Evolutionary conservation across 371 early-diverging fungal species (phyloP), one percentile per base, ranked within the genome.

Genomic region (Choanephora cucurbitarum): DNA sequence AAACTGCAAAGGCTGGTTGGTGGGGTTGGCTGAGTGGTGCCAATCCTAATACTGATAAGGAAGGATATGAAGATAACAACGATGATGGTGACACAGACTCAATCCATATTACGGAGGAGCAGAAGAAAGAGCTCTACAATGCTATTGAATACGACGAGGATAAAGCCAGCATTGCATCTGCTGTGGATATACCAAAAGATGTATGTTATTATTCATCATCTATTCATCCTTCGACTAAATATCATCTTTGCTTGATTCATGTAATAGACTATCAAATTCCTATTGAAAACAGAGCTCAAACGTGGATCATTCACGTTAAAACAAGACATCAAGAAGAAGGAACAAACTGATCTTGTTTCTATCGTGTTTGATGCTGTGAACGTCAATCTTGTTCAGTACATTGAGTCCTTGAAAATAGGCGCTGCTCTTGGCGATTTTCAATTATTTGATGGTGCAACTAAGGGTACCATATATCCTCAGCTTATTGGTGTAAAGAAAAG

Each of bases 141-240:
- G 86, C 89, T 0, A 91, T 94, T 59, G 94, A 92, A 41, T 92
- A 86, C 59, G 85, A 93, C 58, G 89, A 89, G 49, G 78, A 81
- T 1, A 74, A 82, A 24, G 72, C 84, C 0, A 72, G 66, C 0
- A 66, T 75, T 22, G 69, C 62, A 3, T 49, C 61, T 3, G 80
- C 82, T 23, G 73, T 88, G 0, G 93, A 91, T 49, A 66, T 92
- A 39, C 93, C 93, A 5, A 80, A 83, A 57, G 93, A 96, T 68
- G 89, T 88, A 66, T 10, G 3, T 24, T 28, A 7, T 28, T 28
- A 28, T 28, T n/a, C n/a, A n/a, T n/a, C n/a, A n/a, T n/a, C n/a
- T n/a, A 28, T 7, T 21, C 9, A n/a, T 22, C 11, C 23, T n/a
- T n/a, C n/a, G n/a, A n/a, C n/a, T n/a, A n/a, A n/a, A n/a, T n/a